Percentiles rank a stretch among this genome's conserved stretches.
Conservation (phyloP, 2,329 filamentous ascomycete genomes). For the Catunica adiposa region DNA sequence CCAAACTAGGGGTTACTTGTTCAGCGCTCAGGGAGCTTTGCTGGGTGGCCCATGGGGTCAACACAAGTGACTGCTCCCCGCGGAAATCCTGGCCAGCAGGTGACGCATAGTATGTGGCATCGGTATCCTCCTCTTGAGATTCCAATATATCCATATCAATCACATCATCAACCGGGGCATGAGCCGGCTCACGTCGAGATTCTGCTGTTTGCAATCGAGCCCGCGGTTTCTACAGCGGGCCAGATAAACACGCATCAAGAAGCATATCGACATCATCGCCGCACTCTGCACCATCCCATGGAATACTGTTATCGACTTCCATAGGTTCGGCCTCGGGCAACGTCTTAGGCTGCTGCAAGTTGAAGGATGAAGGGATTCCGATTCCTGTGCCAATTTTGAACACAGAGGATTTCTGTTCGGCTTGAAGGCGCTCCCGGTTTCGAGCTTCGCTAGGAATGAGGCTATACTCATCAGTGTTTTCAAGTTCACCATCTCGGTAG, state of each 20-base stretch:
- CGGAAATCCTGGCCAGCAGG: no score
- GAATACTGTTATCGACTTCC: slow-evolving; percentile 41
- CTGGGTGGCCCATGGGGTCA: no score
- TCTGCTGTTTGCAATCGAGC: neutral
- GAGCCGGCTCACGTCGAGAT: neutral
- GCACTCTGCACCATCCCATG: slow-evolving; percentile 44
- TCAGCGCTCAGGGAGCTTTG: no score
- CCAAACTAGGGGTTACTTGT: no score
- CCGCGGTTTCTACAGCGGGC: slow-evolving; percentile 6
- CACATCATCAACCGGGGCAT: no score
- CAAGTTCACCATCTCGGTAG: slow-evolving; percentile 61
- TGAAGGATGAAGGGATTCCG: slow-evolving; percentile 7
- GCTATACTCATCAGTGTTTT: slow-evolving; percentile 46
- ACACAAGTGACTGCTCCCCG: no score
- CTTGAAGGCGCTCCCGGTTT: slow-evolving; percentile 14
- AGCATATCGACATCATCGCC: slow-evolving; percentile 39
- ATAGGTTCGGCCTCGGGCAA: slow-evolving; percentile 26
- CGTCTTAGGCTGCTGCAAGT: slow-evolving; percentile 21
- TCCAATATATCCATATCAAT: no score
- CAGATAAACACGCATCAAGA: slow-evolving; percentile 39
- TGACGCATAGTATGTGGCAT: no score
- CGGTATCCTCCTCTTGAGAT: no score
- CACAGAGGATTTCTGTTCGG: slow-evolving; percentile 19
- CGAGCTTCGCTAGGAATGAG: slow-evolving; percentile 28
- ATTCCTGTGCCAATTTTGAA: slow-evolving; percentile 29